phyloP scores from a whole-genome alignment of 2,329 filamentous ascomycete genomes.

The Camillea tinctor region DNA sequence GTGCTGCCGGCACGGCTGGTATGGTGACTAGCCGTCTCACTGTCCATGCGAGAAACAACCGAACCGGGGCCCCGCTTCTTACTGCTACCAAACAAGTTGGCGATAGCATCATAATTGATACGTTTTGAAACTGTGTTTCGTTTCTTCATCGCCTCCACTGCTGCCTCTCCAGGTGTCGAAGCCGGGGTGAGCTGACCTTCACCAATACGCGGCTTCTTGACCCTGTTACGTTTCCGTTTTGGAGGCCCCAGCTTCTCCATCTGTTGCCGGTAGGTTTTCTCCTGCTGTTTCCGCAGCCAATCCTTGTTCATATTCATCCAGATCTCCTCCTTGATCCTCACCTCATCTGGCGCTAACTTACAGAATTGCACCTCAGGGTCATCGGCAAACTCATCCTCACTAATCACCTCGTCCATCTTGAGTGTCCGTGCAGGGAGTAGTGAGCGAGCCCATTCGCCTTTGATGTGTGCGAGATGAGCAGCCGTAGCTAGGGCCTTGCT shows the following conservation, averaged over 20 bases:
- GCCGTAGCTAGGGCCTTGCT: constrained; percentile 58
- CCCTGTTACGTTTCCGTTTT: constrained; percentile 55
- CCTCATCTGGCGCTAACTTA: constrained; percentile 70
- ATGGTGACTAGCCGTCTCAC: constrained; percentile 37
- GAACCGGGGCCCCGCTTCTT: constrained; percentile 48
- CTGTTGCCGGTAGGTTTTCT: constrained; percentile 76
- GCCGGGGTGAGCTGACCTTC: constrained; percentile 66
- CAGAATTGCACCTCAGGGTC: constrained; percentile 86
- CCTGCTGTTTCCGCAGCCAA: constrained; percentile 83
- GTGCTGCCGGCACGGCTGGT: constrained; percentile 36
- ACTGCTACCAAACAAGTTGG: constrained; percentile 53
- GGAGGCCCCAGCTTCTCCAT: constrained; percentile 49
- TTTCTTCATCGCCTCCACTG: constrained; percentile 64
- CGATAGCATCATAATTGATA: constrained; percentile 69
- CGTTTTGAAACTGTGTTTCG: constrained; percentile 66
- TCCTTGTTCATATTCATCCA: constrained; percentile 96
- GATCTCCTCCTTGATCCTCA: constrained; percentile 80
- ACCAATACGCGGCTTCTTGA: constrained; percentile 54
- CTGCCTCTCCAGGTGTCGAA: constrained; percentile 67
- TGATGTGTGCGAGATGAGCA: constrained; percentile 53
- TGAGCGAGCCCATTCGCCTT: constrained; percentile 51
- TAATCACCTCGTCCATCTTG: constrained; percentile 64
- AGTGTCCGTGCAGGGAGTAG: constrained; percentile 47
- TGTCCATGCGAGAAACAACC: constrained; percentile 44
- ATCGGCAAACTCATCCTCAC: constrained; percentile 80